Evolutionary conservation across 2,329 filamentous ascomycete species (phyloP), one percentile per base, ranked within the genome.

Genomic region (Pseudocercospora fijiensis): DNA sequence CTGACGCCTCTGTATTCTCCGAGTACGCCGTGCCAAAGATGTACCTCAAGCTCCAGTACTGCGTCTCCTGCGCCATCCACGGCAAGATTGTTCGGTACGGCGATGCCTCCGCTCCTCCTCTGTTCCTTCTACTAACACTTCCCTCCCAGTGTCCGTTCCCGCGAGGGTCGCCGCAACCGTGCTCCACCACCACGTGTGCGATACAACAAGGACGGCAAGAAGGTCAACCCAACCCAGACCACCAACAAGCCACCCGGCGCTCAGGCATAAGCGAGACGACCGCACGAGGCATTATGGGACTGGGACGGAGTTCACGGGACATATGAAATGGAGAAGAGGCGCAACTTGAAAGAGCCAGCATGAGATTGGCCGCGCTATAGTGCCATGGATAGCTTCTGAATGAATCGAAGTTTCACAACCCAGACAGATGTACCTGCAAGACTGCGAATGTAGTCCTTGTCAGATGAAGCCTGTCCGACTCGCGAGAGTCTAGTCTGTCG

Each of bases 1-100:
- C 93, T 74, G 95, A 99, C 82, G 95, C 96, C 79, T 98, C 95
- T 79, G 95, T 99, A 84, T 99, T 98, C 85, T 83, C 90, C 78
- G 95, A 99, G 86, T 99, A 99, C 88, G 93, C 92, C 76, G 94
- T 99, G 79, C 95, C 95, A 85, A 99, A 99, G 91, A 99, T 99
- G 96, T 99, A 99, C 91, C 87, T 99, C 85, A 99, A 99, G 90
- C 90, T 99, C 82, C 95, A 99, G 87, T 99, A 99, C 92, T 99
- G 95, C 84, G 95, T 99, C 80, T 98, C 94, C 84, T 99, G 95
- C 85, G 95, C 95, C 80, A 99, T 99, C 75, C 95, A 99, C 88
- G 95, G 95, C 88, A 99, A 99, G 91, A 99, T 99, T 83, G 96
- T 99, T 84, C 94, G 95, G 94, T 98, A 95, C 83, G 93, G 88